Conservation (phyloP, 352 stramenopile species). For the Phytopythium litorale region DNA sequence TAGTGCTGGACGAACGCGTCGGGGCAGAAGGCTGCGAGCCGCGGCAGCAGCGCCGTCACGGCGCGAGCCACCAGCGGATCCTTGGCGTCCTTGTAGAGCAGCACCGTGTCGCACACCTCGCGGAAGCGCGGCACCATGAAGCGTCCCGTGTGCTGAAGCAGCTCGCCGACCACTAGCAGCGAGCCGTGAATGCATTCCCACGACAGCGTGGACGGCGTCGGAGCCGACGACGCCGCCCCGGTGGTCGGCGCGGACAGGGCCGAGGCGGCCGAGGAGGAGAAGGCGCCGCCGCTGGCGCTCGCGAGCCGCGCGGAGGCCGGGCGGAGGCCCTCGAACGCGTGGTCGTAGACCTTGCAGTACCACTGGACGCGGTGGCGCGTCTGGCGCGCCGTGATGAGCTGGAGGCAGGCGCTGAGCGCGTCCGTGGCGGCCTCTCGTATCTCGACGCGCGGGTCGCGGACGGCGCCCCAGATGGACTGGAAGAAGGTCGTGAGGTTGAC, state of each 20-base stretch:
- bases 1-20: constrained; percentile 94
- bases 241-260: constrained; percentile 11
- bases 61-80: constrained; percentile 79
- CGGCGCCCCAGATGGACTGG: constrained; percentile 87
- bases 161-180: constrained; percentile 92
- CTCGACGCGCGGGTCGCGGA: constrained; percentile 69
- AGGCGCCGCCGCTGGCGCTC: constrained; percentile 11
- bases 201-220: constrained; percentile 21
- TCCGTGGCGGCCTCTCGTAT: constrained; percentile 82
- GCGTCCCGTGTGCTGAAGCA: constrained; percentile 92
- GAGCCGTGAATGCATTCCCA: constrained; percentile 93
- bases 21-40: constrained; percentile 90
- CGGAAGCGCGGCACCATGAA: constrained; percentile 98
- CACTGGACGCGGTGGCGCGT: constrained; percentile 85
- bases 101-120: constrained; percentile 93
- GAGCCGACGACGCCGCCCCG: constrained; percentile 9
- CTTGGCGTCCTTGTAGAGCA: constrained; percentile 91
- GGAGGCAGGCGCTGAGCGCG: constrained; percentile 82
- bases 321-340: constrained; percentile 81
- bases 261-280: constrained; percentile 3
- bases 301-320: constrained; percentile 11
- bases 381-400: constrained; percentile 81
- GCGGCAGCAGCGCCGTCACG: constrained; percentile 89
- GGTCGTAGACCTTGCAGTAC: constrained; percentile 92
- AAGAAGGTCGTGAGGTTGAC: constrained; percentile 91